Base-by-base conservation (phyloP, 1,139 yeast genomes). In the Taphrina pruni region DNA sequence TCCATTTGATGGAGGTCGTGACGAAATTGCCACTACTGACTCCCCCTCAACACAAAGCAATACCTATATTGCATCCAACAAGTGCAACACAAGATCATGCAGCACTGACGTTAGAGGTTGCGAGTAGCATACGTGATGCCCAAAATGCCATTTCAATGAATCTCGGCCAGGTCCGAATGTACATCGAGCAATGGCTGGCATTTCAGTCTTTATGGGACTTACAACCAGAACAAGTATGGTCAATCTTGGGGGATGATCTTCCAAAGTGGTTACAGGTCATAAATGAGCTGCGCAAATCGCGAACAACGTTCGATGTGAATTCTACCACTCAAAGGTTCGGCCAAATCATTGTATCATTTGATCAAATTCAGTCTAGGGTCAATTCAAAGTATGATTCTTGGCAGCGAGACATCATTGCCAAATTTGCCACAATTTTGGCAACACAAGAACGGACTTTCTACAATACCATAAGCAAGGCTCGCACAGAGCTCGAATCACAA, bases 161-260 rank as follows among this genome's bases (percentile, higher is more conserved):
- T 36, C 9, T 21, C 1, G 36, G 26, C 9, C 43, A 45, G 32
- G 20, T 60, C 11, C 72, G 75, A 0, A 66, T 38, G 0, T 86
- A 85, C 72, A 76, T 83, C 21, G 72, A 75, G 1, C 78, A 80
- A 43, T 90, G 96, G 96, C 76, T 77, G 8, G 79, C 78, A 41
- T 79, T 88, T 45, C 89, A 87, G 74, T 78, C 82, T 1, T 77
- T 89, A 4, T 88, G 93, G 90, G 88, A 85, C 70, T 73, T 84
- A 14, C 80, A 80, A 36, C 73, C 81, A 0, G 80, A 79, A 6
- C 76, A 77, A 67, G 76, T 81, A 57, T 75, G 76, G 72, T 71
- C 72, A 38, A 50, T 73, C 20, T 75, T 83, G 11, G 83, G 81
- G 1, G 72, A 75, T 6, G 78, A 81, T 32, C 73, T 87, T 60